phyloP scores from a whole-genome alignment of 176 grass and related monocot genomes.

The Oryza longistaminata region DNA sequence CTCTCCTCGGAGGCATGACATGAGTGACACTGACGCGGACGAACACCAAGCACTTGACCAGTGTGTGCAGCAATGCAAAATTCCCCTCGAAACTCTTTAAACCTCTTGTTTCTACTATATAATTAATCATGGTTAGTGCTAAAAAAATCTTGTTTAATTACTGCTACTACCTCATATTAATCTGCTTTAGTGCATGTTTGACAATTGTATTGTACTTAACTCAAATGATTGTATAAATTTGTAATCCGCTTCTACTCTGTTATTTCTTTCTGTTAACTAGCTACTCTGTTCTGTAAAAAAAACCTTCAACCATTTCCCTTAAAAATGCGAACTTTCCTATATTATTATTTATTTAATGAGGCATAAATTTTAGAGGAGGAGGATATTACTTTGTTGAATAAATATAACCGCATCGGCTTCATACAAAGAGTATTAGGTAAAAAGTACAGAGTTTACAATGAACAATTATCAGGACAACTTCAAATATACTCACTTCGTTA shows the following conservation, averaged over 20 bases:
- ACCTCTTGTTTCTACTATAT: neutral
- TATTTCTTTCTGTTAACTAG: neutral
- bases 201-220: neutral
- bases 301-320: neutral
- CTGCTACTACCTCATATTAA: neutral
- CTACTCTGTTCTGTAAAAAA: neutral
- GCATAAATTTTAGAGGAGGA: too few species aligned
- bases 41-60: neutral
- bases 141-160: too few species aligned
- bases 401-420: too few species aligned
- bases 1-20: neutral
- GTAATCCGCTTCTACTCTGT: neutral
- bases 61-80: too few species aligned
- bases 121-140: constrained; percentile 1
- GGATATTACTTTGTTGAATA: too few species aligned
- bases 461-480: too few species aligned
- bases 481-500: too few species aligned
- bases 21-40: neutral
- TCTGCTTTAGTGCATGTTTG: neutral
- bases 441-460: too few species aligned
- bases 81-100: too few species aligned
- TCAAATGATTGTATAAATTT: neutral
- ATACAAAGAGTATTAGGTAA: too few species aligned
- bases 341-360: neutral
- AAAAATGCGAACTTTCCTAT: neutral